Percentiles rank a stretch among this genome's conserved stretches.
Evolutionary conservation across 805 yeast species (phyloP).

Genomic region (Candida nanaspora): DNA sequence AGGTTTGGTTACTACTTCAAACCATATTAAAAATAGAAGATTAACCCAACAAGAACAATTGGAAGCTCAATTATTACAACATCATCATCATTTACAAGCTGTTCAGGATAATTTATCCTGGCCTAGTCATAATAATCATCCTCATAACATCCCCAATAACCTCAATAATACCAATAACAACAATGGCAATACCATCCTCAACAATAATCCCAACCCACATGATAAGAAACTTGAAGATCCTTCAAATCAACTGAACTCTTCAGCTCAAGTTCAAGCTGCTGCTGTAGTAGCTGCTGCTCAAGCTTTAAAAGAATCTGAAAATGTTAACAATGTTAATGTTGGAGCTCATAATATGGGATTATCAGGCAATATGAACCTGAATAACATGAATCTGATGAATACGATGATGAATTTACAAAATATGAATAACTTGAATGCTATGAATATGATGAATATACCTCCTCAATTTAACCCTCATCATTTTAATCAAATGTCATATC

Average conservation of each 20-base stretch:
- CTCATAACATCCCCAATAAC: not conserved
- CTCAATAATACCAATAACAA: not conserved
- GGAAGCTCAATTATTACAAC: not conserved
- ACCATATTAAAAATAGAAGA: constrained; percentile 20
- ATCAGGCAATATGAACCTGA: constrained; percentile 1
- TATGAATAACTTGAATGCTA: not conserved
- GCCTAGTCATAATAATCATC: constrained; percentile 13
- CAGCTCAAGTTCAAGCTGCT: constrained; percentile 12
- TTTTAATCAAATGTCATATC: no score
- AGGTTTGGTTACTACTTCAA: constrained; percentile 23
- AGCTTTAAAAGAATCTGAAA: constrained; percentile 15
- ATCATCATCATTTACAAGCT: constrained; percentile 4
- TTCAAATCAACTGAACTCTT: not conserved
- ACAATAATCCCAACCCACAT: no score
- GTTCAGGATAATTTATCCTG: constrained; percentile 14
- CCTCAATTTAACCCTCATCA: not conserved
- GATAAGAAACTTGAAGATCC: no score
- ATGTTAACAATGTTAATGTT: constrained; percentile 4
- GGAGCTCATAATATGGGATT: constrained; percentile 1
- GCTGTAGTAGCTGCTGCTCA: constrained; percentile 21
- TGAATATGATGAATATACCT: not conserved
- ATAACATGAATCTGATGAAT: not conserved
- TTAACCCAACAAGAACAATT: constrained; percentile 15
- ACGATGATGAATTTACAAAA: not conserved
- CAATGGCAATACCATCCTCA: constrained; percentile 1